Base-by-base conservation (phyloP, 176 grass and related monocot species). In the Musa acuminata region DNA sequence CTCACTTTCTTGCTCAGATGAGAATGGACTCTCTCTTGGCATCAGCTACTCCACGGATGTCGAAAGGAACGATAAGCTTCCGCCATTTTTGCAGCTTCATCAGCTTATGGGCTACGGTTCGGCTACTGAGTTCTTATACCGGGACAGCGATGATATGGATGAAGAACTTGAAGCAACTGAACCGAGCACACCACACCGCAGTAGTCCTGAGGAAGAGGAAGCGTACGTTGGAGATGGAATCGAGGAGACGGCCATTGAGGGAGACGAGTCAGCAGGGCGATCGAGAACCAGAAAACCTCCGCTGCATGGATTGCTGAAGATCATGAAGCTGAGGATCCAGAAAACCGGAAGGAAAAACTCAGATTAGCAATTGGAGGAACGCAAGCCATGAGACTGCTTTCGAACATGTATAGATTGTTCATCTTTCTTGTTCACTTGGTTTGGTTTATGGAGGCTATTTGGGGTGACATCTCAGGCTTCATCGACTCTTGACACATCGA, bases 91-190 rank as follows among this genome's bases (percentile, higher is more conserved):
- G 24, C 87, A 84, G 60, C 87, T 90, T 43, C 89, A 92, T 79
- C 81, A 80, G 63, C 73, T 92, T 59, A 90, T 96, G 90, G 90
- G 93, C n/a, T 89, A 96, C 80, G 84, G 84, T 35, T 91, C 89
- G 8, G 89, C 80, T 6, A 91, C 82, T 21, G 82, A 87, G 62
- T 35, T 91, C 8, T 8, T 62, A 49, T 49, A 13, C 62, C 73
- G 19, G 11, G 55, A 29, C 20, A 60, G 25, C 35, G 35, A 43
- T 62, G 25, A 48, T 49, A 49, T 8, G 11, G 55, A 62, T 62
- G 55, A 50, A 25, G 59, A 64, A 51, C 64, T 63, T 9, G 55
- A 64, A 17, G 51, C 2, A 58, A 64, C 23, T 11, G 16, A 14
- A 50, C 6, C 13, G 9, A 69, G 35, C 2, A n/a, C 67, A 0